phyloP scores from a whole-genome alignment of 2,329 filamentous ascomycete species.

The Monilinia fructicola region DNA sequence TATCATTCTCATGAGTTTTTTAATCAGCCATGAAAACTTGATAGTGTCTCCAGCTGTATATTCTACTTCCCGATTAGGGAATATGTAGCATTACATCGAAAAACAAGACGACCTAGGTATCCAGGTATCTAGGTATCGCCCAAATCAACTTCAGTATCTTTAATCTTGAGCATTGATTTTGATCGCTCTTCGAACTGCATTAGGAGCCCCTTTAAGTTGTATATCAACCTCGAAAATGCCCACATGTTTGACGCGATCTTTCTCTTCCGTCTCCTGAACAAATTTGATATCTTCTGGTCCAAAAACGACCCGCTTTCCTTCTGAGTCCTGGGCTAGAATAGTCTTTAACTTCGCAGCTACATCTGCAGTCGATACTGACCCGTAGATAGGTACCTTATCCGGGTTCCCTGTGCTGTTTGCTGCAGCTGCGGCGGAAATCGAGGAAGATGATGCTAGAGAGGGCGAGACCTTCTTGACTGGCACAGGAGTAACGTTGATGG shows the following conservation, averaged over 20 bases:
- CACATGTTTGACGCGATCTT: constrained; percentile 51
- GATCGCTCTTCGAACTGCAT: constrained; percentile 45
- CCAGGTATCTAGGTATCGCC: not conserved
- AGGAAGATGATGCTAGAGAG: constrained; percentile 34
- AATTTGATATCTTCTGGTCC: constrained; percentile 52
- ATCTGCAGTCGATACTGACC: constrained; percentile 55
- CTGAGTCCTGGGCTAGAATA: constrained; percentile 50
- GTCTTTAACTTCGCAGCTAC: constrained; percentile 50
- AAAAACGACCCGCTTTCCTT: constrained; percentile 51
- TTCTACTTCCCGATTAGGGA: not conserved
- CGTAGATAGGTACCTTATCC: constrained; percentile 45
- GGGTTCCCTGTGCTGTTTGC: constrained; percentile 35
- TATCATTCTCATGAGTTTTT: not conserved
- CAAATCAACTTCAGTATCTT: constrained; percentile 13
- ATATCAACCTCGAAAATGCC: constrained; percentile 55
- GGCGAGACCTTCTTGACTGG: constrained; percentile 41
- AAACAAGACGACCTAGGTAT: constrained; percentile 17
- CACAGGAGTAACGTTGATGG: constrained; percentile 41
- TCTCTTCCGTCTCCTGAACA: constrained; percentile 42
- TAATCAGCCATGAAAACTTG: not conserved
- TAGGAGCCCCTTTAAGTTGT: constrained; percentile 48
- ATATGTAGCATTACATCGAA: constrained; percentile 28
- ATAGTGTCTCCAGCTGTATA: constrained; percentile 1
- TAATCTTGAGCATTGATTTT: constrained; percentile 44
- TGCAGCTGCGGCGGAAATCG: constrained; percentile 40